These are phyloP conservation scores for Lentinula detonsa DNA, from an alignment of 768 basidiomycete genomes.

Conservation along the genomic window DNA sequence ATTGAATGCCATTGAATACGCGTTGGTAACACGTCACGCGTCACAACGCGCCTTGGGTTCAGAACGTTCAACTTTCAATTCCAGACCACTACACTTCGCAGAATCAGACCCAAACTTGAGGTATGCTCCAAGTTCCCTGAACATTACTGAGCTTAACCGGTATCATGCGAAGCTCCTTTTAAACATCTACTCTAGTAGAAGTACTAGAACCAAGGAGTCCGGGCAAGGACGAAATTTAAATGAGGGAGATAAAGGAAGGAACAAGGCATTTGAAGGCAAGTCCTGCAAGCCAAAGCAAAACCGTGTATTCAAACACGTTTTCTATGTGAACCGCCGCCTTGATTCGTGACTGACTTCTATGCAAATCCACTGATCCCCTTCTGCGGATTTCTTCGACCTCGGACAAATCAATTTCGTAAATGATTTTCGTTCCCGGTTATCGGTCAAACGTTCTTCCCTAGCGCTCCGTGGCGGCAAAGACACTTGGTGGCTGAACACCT, in stretches of 20 bases:
- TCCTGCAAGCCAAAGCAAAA: background rate
- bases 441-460: background rate
- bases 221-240: background rate
- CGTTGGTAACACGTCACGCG: background rate
- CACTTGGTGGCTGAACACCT: slow-evolving; percentile 3
- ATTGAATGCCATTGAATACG: background rate
- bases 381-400: background rate
- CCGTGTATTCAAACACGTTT: background rate
- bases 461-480: background rate
- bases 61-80: too few species aligned
- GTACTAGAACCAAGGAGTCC: background rate
- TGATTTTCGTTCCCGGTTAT: background rate
- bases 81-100: background rate
- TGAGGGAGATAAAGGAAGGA: background rate
- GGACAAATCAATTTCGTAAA: background rate
- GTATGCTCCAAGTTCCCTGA: background rate
- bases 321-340: background rate
- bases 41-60: background rate
- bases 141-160: background rate
- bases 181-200: background rate
- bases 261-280: background rate
- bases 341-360: slow-evolving; percentile 7
- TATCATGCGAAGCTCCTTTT: too few species aligned
- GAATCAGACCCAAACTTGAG: background rate
- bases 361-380: slow-evolving; percentile 1